Evolutionary conservation across 2,329 filamentous ascomycete species (phyloP).

Genomic region (Rhytidhysteron rufulum): DNA sequence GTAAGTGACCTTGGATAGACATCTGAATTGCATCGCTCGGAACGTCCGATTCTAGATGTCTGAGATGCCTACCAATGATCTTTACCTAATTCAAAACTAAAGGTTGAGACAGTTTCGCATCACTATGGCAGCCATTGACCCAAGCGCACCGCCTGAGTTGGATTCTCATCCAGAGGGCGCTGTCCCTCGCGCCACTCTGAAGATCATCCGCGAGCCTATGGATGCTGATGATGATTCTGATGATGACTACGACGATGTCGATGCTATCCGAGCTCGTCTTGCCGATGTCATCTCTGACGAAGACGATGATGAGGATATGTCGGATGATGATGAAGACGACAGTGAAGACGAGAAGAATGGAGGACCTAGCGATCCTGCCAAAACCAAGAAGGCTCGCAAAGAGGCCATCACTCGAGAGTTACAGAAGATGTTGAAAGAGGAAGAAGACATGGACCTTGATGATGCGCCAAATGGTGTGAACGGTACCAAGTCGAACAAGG

Average conservation of each 20-base stretch:
- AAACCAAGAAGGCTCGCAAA: slow-evolving; percentile 82
- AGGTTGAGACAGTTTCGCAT: slow-evolving; percentile 71
- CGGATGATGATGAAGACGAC: slow-evolving; percentile 47
- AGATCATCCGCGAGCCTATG: slow-evolving; percentile 73
- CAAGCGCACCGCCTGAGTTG: slow-evolving; percentile 60
- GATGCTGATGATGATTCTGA: slow-evolving; percentile 59
- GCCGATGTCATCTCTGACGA: slow-evolving; percentile 31
- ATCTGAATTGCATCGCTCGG: too few species aligned
- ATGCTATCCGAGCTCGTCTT: slow-evolving; percentile 36
- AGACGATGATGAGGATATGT: slow-evolving; percentile 34
- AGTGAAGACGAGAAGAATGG: slow-evolving; percentile 74
- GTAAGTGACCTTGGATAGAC: slow-evolving; percentile 56
- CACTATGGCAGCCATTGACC: slow-evolving; percentile 97
- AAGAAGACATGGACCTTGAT: slow-evolving; percentile 73
- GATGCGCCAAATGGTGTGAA: slow-evolving; percentile 54
- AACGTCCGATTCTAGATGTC: too few species aligned
- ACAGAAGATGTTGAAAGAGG: slow-evolving; percentile 60
- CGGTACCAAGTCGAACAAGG: slow-evolving; percentile 45
- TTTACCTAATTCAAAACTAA: too few species aligned
- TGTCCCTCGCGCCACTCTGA: slow-evolving; percentile 78
- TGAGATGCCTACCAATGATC: too few species aligned
- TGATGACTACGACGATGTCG: slow-evolving; percentile 49
- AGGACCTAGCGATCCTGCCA: slow-evolving; percentile 85
- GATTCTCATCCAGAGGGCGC: slow-evolving; percentile 36
- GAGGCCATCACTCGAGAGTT: slow-evolving; percentile 75